Percentiles rank a stretch among this genome's conserved stretches.
Conservation (phyloP, 192 early-diverging fungal genomes). For the Jimgerdemannia flammicorona region DNA sequence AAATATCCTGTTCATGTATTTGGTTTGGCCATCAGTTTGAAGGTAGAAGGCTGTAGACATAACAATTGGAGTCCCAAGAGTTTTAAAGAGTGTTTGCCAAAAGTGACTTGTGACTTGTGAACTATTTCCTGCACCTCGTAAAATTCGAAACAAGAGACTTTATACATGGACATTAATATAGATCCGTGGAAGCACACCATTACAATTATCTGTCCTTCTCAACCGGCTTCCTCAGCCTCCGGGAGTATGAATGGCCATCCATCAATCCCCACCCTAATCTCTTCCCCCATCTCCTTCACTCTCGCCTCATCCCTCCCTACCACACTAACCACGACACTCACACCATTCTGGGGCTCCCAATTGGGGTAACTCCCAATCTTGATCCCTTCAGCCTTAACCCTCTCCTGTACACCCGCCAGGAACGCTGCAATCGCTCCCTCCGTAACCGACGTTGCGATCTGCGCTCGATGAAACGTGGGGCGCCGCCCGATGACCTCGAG, state of each 20-base stretch:
- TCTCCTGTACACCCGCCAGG: constrained; percentile 33
- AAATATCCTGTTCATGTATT: no score
- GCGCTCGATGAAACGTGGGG: constrained; percentile 27
- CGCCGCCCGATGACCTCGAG: not conserved
- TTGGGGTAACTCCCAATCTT: constrained; percentile 58
- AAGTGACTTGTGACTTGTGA: no score
- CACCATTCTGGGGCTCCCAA: constrained; percentile 15
- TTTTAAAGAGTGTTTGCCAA: no score
- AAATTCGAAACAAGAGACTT: no score
- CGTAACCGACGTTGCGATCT: constrained; percentile 39
- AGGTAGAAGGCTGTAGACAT: no score
- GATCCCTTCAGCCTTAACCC: constrained; percentile 19
- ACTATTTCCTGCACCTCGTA: no score
- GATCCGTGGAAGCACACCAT: no score
- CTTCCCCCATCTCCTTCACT: constrained; percentile 20
- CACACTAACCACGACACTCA: constrained; percentile 48
- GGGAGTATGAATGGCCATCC: constrained; percentile 5
- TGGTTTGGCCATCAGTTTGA: no score
- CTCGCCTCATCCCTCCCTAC: constrained; percentile 39
- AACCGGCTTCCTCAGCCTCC: no score
- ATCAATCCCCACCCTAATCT: constrained; percentile 17
- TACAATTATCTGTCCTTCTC: no score
- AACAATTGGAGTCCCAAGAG: no score
- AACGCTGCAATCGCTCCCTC: constrained; percentile 43
- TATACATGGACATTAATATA: no score